Evolutionary conservation across 148 eudicot genomes (phyloP), one percentile per base, ranked within the genome.

Genomic region (Heliamphora exappendiculata): DNA sequence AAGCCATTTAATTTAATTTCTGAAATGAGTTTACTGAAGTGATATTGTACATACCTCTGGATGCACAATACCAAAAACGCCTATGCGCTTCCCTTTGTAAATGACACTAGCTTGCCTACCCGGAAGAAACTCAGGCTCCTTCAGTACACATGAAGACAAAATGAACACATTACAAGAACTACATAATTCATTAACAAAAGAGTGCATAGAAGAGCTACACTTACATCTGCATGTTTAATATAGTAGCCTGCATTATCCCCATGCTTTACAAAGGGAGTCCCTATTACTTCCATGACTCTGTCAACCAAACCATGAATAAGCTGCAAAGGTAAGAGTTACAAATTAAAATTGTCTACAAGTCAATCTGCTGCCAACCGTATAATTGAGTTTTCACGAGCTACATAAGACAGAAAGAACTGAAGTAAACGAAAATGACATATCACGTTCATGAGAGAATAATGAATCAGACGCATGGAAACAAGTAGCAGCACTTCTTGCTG

Each of bases 1-100:
- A 50, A 16, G 28, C 44, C 1, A 2, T 16, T n/a, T n/a, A n/a
- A n/a, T n/a, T n/a, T 24, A 36, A 17, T 54, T 11, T 31, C 51
- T 17, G 20, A 26, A n/a, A n/a, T n/a, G n/a, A n/a, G n/a, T n/a
- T n/a, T n/a, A n/a, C n/a, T n/a, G n/a, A n/a, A n/a, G n/a, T n/a
- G n/a, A n/a, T n/a, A n/a, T n/a, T n/a, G n/a, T n/a, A n/a, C 45
- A 76, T 87, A 95, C 99, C 99, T 92, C 88, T 26, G 97, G 97
- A 72, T 95, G 97, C 73, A 95, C 97, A 33, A 95, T 91, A 78
- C 99, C 99, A 75, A 95, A 95, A 70, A 80, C 82, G 51, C 99
- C 99, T 24, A 95, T 87, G 72, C 78, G 82, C 84, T 85, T 86
- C 57, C 97, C 99, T 84, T 88, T 87, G 82, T 83, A 92, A 55